These are phyloP conservation scores for Trichoderma gracile DNA, from an alignment of 2,329 filamentous ascomycete species.

Conservation along the genomic window DNA sequence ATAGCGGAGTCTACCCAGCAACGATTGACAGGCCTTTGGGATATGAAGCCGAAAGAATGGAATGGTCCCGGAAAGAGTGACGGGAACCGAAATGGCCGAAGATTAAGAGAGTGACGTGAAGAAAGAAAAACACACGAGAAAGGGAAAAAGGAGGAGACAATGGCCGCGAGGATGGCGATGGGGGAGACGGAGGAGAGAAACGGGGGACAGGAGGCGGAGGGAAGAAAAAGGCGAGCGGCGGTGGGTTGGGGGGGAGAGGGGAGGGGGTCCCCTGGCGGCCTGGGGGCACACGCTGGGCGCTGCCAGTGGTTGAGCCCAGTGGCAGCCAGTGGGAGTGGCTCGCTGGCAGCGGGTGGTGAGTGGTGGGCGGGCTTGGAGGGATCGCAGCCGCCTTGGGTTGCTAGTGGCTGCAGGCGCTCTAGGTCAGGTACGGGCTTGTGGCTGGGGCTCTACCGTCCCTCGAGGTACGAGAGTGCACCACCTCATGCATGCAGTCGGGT, in stretches of 20 bases:
- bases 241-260: conserved; percentile 19
- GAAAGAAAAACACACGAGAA: conserved; percentile 44
- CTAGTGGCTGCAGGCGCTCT: conserved; percentile 1
- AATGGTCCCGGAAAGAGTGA: conserved; percentile 55
- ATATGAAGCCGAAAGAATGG: conserved; percentile 44
- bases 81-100: conserved; percentile 48
- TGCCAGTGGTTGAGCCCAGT: conserved; percentile 21
- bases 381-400: conserved; percentile 16
- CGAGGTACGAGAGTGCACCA: no score
- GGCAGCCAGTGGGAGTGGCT: neutral
- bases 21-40: conserved; percentile 28
- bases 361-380: conserved; percentile 13
- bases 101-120: conserved; percentile 55
- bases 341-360: no score
- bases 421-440: no score
- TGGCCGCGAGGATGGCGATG: conserved; percentile 39
- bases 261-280: conserved; percentile 19
- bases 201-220: conserved; percentile 38
- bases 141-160: conserved; percentile 39
- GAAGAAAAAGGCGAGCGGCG: conserved; percentile 27
- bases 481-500: neutral
- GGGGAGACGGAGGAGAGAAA: conserved; percentile 40
- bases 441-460: no score
- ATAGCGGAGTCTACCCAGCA: conserved; percentile 24
- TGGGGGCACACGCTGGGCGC: conserved; percentile 20